phyloP scores from a whole-genome alignment of 2,329 filamentous ascomycete species.

The Diaporthe sp. region DNA sequence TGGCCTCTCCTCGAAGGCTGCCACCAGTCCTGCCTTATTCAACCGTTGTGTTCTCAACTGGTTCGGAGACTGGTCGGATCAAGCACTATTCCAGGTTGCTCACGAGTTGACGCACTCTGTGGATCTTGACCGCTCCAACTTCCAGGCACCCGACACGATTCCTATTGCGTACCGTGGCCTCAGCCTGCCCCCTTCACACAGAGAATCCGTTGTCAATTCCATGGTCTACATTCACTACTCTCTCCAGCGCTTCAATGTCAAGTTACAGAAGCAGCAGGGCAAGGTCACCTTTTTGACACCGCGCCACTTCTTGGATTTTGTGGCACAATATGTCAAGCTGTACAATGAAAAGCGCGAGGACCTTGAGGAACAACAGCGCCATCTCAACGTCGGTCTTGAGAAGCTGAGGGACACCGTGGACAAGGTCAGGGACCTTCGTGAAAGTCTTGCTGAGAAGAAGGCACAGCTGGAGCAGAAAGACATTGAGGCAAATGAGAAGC shows the following conservation, averaged over 20 bases:
- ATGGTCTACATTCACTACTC: conserved; percentile 99
- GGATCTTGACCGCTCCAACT: conserved; percentile 90
- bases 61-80: conserved; percentile 99
- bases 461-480: conserved; percentile 93
- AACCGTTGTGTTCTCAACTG: conserved; percentile 99
- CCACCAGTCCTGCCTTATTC: conserved; percentile 97
- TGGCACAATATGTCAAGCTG: conserved; percentile 95
- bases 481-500: conserved; percentile 94
- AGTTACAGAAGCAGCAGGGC: conserved; percentile 90
- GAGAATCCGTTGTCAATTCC: conserved; percentile 92
- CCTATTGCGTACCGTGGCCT: conserved; percentile 92
- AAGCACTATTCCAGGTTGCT: conserved; percentile 97
- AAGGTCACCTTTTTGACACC: conserved; percentile 94
- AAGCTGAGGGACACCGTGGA: conserved; percentile 97
- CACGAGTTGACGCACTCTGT: conserved; percentile 96
- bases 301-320: conserved; percentile 97
- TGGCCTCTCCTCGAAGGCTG: conserved; percentile 93
- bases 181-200: conserved; percentile 84
- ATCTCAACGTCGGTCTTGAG: conserved; percentile 97
- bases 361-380: conserved; percentile 96
- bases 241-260: conserved; percentile 87
- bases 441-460: conserved; percentile 94
- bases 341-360: conserved; percentile 99
- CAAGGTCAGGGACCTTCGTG: conserved; percentile 92
- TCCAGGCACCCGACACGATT: conserved; percentile 87